Base-by-base conservation (phyloP, 257 asterid species). In the Ocimum tenuiflorum region DNA sequence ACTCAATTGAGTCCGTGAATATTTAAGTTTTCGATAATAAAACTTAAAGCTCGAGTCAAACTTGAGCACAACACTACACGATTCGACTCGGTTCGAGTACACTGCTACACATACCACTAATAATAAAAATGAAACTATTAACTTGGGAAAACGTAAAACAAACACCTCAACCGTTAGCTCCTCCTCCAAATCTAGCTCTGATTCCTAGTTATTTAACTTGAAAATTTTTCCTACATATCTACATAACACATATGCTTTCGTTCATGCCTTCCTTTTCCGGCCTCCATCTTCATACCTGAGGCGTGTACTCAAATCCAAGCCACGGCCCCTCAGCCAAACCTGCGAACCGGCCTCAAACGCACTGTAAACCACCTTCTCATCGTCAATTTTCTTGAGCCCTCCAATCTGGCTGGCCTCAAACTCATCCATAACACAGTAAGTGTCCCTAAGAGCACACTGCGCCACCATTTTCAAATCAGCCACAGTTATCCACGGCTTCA, bases 321-420 rank as follows among this genome's bases (percentile, higher is more conserved):
- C 88, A 11, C 67, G 24, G 22, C 95, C 97, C 73, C 95, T 83
- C 56, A 91, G 86, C 95, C 94, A 91, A 55, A 91, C 84, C 47
- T 69, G 75, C 3, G 60, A 70, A 15, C 82, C 89, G 2, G 76
- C 70, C 63, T 80, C 74, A 7, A 83, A 46, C 3, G 59, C 13
- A 10, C 66, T 24, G 56, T 72, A 50, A 36, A 88, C 35, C 43
- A 80, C 75, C 79, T 61, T 69, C 8, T 78, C 81, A 20, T 81
- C 87, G 14, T 86, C 88, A 6, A 85, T 71, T 62, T 72, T 80
- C 76, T 61, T 81, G 78, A 88, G 49, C 60, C 89, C 96, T 33
- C 95, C 96, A 49, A 91, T 74, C 70, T 86, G 89, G 11, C 27
- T 77, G 22, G 80, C 96, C 70, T 66, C 84, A 67, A 91, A 83